phyloP scores from a whole-genome alignment of 2,329 filamentous ascomycete genomes.

The Fusarium penzigii region DNA sequence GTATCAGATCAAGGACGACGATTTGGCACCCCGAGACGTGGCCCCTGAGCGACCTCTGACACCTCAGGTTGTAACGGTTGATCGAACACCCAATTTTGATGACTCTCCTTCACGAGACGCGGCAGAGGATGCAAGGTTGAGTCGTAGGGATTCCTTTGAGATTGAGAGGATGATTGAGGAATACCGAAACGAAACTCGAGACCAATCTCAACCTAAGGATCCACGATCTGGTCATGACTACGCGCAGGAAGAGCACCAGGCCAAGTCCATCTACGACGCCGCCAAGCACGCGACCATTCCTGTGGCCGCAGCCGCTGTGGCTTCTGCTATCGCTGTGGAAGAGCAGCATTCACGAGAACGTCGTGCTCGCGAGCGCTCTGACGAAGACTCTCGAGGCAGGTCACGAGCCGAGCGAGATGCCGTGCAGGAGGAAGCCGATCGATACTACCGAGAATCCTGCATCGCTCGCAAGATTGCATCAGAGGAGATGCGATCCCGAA shows the following conservation, averaged over 20 bases:
- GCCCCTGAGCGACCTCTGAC: slow-evolving; percentile 47
- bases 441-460: slow-evolving; percentile 56
- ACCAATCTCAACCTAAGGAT: slow-evolving; percentile 17
- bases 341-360: slow-evolving; percentile 39
- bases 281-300: slow-evolving; percentile 50
- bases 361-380: slow-evolving; percentile 33
- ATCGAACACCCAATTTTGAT: slow-evolving; percentile 54
- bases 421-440: slow-evolving; percentile 59
- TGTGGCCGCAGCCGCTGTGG: slow-evolving; percentile 48
- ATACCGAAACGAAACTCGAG: slow-evolving; percentile 25
- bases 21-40: slow-evolving; percentile 47
- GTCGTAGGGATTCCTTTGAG: slow-evolving; percentile 53
- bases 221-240: slow-evolving; percentile 26
- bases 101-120: slow-evolving; percentile 33
- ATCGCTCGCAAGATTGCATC: slow-evolving; percentile 55
- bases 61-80: slow-evolving; percentile 54
- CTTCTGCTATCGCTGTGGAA: slow-evolving; percentile 47
- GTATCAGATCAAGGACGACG: slow-evolving; percentile 55
- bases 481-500: slow-evolving; percentile 56
- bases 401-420: slow-evolving; percentile 39
- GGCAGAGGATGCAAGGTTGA: slow-evolving; percentile 41
- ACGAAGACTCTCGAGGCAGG: slow-evolving; percentile 37
- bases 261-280: slow-evolving; percentile 46
- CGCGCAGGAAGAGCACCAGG: slow-evolving; percentile 44
- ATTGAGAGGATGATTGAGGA: slow-evolving; percentile 38